Evolutionary conservation across 306 rosid genomes (phyloP), one percentile per base, ranked within the genome.

Genomic region (Rosa lucieae): DNA sequence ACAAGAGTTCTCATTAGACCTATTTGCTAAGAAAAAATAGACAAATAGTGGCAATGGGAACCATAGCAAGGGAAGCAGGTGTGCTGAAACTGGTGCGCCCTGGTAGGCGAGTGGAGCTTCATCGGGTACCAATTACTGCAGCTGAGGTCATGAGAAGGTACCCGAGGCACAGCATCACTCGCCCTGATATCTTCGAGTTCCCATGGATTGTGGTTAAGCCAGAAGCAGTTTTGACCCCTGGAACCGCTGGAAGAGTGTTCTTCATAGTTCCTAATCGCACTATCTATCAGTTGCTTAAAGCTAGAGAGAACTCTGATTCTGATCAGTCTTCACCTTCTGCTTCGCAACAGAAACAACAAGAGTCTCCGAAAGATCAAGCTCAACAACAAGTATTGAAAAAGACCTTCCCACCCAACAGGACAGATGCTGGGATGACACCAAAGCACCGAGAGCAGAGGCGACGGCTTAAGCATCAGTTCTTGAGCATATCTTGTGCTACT

Each of bases 171-270:
- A 75, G 84, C 79, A 69, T 93, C 58, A 88, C 94, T 68, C 83
- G 92, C 14, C 88, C 97, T 5, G 97, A 91, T 73, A 80, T 93
- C 9, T 91, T 93, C 59, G 78, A 86, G 77, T 80, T 32, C 21
- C 94, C 98, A 10, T 91, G 93, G 94, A 84, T 93, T 82, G 92
- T 89, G 70, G 84, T 93, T 4, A 93, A 87, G 49, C 85, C 91
- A 3, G 94, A 87, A 17, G 86, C 93, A 18, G 15, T 88, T 85
- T 80, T 91, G 73, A 75, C 82, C 35, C 88, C 88, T 9, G 93
- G 98, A 35, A 75, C 82, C 35, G 87, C 88, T 9, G 93, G 98
- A 35, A 77, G 73, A 76, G 93, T 89, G 14, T 93, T 85, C 70
- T 82, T 86, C 67, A 82, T 89, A 65, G 92, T 88, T 83, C 98